These are phyloP conservation scores for Tricholoma bakamatsutake DNA, from an alignment of 768 basidiomycete species.

Conservation along the genomic window DNA sequence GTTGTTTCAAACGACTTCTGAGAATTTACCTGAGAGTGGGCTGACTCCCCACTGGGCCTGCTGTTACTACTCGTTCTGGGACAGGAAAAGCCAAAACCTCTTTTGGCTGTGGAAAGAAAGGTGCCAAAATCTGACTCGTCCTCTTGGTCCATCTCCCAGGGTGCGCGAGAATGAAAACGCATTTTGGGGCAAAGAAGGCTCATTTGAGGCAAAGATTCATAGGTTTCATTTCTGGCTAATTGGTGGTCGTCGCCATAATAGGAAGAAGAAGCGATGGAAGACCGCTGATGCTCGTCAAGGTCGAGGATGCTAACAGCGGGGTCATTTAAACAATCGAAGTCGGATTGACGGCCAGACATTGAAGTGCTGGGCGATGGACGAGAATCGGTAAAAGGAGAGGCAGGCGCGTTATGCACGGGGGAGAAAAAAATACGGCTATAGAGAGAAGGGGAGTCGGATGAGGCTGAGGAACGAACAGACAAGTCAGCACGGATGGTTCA, in stretches of 20 bases:
- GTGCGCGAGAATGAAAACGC: conserved; percentile 74
- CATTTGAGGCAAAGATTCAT: conserved; percentile 45
- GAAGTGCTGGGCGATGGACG: conserved; percentile 17
- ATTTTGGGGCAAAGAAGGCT: conserved; percentile 80
- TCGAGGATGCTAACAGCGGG: conserved; percentile 49
- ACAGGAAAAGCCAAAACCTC: conserved; percentile 43
- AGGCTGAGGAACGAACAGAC: conserved; percentile 44
- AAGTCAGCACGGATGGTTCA: conserved; percentile 44
- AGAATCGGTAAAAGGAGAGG: conserved; percentile 23
- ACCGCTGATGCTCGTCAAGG: conserved; percentile 46
- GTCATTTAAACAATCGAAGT: conserved; percentile 38
- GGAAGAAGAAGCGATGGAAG: conserved; percentile 25
- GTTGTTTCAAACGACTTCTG: conserved; percentile 58
- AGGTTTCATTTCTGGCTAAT: conserved; percentile 36
- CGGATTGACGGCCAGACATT: conserved; percentile 8
- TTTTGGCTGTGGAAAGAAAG: conserved; percentile 25
- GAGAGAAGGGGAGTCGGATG: conserved; percentile 63
- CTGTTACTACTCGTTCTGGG: conserved; percentile 32
- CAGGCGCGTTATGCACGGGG: conserved; percentile 25
- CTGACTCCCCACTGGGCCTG: conserved; percentile 65
- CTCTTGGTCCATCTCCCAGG: conserved; percentile 72
- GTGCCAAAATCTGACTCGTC: conserved; percentile 37
- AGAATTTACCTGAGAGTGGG: conserved; percentile 41
- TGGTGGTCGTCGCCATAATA: conserved; percentile 28
- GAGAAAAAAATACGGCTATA: conserved; percentile 60